These are phyloP conservation scores for Echinochloa phyllopogon DNA, from an alignment of 176 grass and related monocot genomes.

Conservation along the genomic window DNA sequence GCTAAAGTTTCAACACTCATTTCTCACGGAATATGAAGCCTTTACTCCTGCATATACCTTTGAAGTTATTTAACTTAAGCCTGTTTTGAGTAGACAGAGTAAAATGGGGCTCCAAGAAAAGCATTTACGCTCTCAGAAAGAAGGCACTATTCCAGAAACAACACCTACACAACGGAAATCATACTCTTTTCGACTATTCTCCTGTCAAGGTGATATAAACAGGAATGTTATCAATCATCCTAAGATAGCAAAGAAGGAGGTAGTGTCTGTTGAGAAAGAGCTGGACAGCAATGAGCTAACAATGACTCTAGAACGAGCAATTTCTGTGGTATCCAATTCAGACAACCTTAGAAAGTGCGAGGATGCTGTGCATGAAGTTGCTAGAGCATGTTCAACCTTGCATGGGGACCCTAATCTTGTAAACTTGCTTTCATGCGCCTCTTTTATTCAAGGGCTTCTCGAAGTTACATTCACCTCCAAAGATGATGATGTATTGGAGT, in stretches of 20 bases:
- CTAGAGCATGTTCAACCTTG: conserved; percentile 64
- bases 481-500: conserved; percentile 82
- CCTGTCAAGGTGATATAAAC: conserved; percentile 74
- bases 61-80: conserved; percentile 51
- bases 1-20: conserved; percentile 17
- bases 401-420: conserved; percentile 54
- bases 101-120: conserved; percentile 72
- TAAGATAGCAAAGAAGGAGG: conserved; percentile 67
- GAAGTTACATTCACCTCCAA: conserved; percentile 96
- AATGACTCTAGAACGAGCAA: conserved; percentile 71
- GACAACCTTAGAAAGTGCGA: conserved; percentile 73
- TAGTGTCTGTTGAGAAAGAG: conserved; percentile 53
- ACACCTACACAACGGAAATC: conserved; percentile 56
- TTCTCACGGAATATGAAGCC: background rate
- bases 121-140: conserved; percentile 43
- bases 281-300: conserved; percentile 39
- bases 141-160: conserved; percentile 37
- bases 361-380: conserved; percentile 72
- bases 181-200: conserved; percentile 81
- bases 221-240: conserved; percentile 70
- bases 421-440: conserved; percentile 65
- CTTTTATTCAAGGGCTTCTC: conserved; percentile 89
- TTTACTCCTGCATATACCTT: conserved; percentile 5
- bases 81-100: conserved; percentile 99
- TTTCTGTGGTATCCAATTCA: conserved; percentile 75